These are phyloP conservation scores for Podosphaera aphanis DNA, from an alignment of 2,329 filamentous ascomycete genomes.

Conservation along the genomic window DNA sequence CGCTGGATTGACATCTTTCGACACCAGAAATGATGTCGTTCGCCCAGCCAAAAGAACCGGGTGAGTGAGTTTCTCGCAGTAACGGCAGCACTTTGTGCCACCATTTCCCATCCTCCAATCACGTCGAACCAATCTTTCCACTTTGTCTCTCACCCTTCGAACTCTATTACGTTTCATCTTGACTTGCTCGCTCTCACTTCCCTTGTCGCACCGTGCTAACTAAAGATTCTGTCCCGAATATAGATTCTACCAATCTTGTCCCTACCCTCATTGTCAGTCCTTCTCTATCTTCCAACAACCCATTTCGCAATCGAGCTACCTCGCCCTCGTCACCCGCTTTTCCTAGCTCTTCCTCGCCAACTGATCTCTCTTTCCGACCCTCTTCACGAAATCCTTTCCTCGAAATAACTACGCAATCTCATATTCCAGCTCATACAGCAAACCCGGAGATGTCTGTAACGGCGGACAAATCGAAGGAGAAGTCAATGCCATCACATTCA, in stretches of 20 bases:
- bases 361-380: slow-evolving; percentile 26
- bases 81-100: too few relatives aligned
- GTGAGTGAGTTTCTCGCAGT: too few relatives aligned
- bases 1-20: too few relatives aligned
- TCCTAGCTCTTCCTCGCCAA: slow-evolving; percentile 29
- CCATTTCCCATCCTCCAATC: too few relatives aligned
- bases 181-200: not conserved
- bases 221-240: slow-evolving; percentile 5
- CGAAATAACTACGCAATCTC: slow-evolving; percentile 20
- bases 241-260: slow-evolving; percentile 15
- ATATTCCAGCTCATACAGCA: slow-evolving; percentile 6
- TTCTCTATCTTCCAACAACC: slow-evolving; percentile 47
- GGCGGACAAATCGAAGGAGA: slow-evolving; percentile 16
- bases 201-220: slow-evolving; percentile 6
- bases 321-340: slow-evolving; percentile 25
- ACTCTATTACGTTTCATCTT: not conserved
- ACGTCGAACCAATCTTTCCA: not conserved
- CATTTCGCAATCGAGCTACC: slow-evolving; percentile 48
- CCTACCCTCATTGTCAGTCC: slow-evolving; percentile 33
- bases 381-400: slow-evolving; percentile 57
- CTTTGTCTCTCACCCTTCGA: not conserved
- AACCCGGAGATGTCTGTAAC: slow-evolving; percentile 11
- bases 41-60: too few relatives aligned
- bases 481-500: slow-evolving; percentile 4
- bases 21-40: too few relatives aligned